phyloP scores from a whole-genome alignment of 768 basidiomycete species.

The Serendipita indica region DNA sequence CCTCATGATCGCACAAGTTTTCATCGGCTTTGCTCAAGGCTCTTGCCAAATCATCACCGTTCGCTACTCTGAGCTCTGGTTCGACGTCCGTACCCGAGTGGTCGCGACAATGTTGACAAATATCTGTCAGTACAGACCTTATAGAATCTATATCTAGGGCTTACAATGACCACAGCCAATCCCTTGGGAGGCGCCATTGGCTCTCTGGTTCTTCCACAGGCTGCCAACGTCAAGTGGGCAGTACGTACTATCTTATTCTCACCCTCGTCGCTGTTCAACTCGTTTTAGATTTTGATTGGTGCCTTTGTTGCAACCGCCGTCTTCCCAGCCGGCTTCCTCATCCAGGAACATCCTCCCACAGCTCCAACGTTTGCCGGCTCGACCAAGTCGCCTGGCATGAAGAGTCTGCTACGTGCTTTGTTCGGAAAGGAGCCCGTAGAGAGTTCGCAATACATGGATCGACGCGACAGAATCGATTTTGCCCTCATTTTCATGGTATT shows the following conservation, averaged over 20 bases:
- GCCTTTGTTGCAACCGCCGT: conserved; percentile 55
- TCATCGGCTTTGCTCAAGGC: not conserved
- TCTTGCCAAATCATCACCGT: conserved; percentile 4
- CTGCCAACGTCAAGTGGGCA: not conserved
- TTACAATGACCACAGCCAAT: not conserved
- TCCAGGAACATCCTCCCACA: conserved; percentile 47
- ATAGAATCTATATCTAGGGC: not conserved
- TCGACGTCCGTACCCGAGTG: not conserved
- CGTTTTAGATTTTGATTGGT: conserved; percentile 45
- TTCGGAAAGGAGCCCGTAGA: conserved; percentile 19
- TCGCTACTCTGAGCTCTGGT: conserved; percentile 7
- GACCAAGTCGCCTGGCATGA: conserved; percentile 14
- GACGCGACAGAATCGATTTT: conserved; percentile 58
- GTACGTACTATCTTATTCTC: not conserved
- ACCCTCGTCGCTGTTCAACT: not conserved
- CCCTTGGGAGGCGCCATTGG: conserved; percentile 5
- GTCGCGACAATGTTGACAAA: conserved; percentile 4
- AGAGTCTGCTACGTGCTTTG: conserved; percentile 14
- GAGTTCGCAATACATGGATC: conserved; percentile 40
- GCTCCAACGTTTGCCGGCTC: conserved; percentile 40
- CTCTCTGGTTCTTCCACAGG: not conserved
- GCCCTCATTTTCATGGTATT: conserved; percentile 43
- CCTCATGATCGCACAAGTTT: not conserved
- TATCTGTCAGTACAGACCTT: not conserved
- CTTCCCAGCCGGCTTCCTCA: conserved; percentile 44